Evolutionary conservation across 1,284 basidiomycete genomes (phyloP).

Genomic region (Hemileia vastatrix): DNA sequence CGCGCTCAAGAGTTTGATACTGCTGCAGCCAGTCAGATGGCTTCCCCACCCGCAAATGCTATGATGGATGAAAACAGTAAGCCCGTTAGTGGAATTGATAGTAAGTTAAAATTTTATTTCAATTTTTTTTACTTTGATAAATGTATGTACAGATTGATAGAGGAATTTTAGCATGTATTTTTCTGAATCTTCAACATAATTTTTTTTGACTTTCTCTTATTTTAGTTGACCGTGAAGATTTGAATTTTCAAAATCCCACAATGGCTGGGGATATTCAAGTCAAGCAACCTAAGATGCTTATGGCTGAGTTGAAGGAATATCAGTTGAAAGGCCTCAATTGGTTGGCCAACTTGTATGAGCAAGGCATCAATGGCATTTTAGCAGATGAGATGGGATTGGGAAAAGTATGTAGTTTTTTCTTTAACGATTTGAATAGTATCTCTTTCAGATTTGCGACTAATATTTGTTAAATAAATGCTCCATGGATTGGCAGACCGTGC

Average conservation of each 20-base stretch:
- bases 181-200: too few species aligned
- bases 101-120: slow-evolving; percentile 8
- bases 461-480: slow-evolving; percentile 4
- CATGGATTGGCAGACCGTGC: slow-evolving; percentile 69
- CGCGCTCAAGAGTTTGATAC: slow-evolving; percentile 78
- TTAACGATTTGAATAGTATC: background rate
- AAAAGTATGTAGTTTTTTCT: slow-evolving; percentile 61
- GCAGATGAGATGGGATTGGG: slow-evolving; percentile 98
- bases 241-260: slow-evolving; percentile 99
- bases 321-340: slow-evolving; percentile 97
- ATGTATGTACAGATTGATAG: too few species aligned
- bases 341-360: slow-evolving; percentile 95
- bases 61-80: slow-evolving; percentile 41
- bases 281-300: slow-evolving; percentile 89
- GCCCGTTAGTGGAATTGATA: slow-evolving; percentile 26
- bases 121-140: background rate
- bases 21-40: slow-evolving; percentile 58
- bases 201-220: background rate
- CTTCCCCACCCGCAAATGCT: slow-evolving; percentile 41
- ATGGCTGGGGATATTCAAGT: slow-evolving; percentile 75
- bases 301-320: slow-evolving; percentile 95
- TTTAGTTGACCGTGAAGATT: slow-evolving; percentile 83
- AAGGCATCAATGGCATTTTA: slow-evolving; percentile 96
- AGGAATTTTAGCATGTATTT: too few species aligned
- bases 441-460: background rate